Percentiles rank a stretch among this genome's conserved stretches.
Evolutionary conservation across 306 rosid species (phyloP).

Genomic region (Quillaja saponaria): DNA sequence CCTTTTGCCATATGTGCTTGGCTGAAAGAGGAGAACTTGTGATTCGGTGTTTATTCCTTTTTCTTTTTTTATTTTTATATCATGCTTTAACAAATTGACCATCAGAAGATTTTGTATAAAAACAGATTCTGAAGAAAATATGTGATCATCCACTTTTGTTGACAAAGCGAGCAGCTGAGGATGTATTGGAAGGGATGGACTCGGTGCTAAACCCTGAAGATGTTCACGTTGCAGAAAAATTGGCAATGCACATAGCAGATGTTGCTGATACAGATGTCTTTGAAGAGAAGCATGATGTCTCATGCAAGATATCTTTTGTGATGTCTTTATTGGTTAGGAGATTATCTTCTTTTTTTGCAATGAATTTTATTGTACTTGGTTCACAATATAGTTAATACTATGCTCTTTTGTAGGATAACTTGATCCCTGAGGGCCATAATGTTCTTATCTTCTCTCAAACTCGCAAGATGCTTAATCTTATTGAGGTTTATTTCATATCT

Average conservation of each 20-base stretch:
- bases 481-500: slow-evolving; percentile 56
- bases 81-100: too few relatives aligned
- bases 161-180: slow-evolving; percentile 95
- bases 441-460: slow-evolving; percentile 94
- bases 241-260: slow-evolving; percentile 80
- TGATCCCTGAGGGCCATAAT: slow-evolving; percentile 76
- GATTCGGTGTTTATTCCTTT: too few relatives aligned
- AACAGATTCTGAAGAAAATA: slow-evolving; percentile 87
- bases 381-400: slow-evolving; percentile 14
- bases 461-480: slow-evolving; percentile 93
- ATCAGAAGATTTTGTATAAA: too few relatives aligned
- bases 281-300: slow-evolving; percentile 57
- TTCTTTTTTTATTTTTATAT: too few relatives aligned
- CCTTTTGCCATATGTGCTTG: too few relatives aligned
- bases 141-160: slow-evolving; percentile 87
- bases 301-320: slow-evolving; percentile 85
- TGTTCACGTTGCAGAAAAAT: slow-evolving; percentile 58
- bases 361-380: slow-evolving; percentile 8
- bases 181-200: slow-evolving; percentile 85
- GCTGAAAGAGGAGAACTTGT: too few relatives aligned
- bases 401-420: slow-evolving; percentile 51
- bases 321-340: slow-evolving; percentile 72
- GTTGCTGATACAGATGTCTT: slow-evolving; percentile 64
- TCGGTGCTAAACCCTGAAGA: slow-evolving; percentile 69
- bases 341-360: background rate